Conservation (phyloP, 2,329 filamentous ascomycete species). For the Westerdykella aurantiaca region DNA sequence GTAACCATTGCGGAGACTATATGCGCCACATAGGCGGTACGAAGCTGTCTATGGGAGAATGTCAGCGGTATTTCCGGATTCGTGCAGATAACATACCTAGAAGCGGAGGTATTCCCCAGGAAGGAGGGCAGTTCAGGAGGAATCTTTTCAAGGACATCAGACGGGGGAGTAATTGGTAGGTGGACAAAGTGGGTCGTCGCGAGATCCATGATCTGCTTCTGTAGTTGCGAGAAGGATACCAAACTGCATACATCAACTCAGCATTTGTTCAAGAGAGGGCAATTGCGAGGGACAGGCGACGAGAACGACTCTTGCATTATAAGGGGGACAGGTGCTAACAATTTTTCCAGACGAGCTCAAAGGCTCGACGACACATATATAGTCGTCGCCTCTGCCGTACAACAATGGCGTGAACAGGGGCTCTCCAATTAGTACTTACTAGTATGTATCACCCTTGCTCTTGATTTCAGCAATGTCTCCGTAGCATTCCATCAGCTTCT, state of each 20-base stretch:
- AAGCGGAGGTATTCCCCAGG: slow-evolving; percentile 48
- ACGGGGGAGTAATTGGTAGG: slow-evolving; percentile 46
- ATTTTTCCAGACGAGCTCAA: slow-evolving; percentile 5
- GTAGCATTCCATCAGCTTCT: slow-evolving; percentile 41
- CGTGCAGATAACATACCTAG: slow-evolving; percentile 27
- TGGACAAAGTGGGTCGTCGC: slow-evolving; percentile 49
- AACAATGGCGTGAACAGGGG: slow-evolving; percentile 7
- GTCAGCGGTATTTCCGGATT: background rate
- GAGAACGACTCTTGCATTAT: slow-evolving; percentile 23
- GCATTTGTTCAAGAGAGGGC: slow-evolving; percentile 10
- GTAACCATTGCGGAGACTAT: slow-evolving; percentile 53
- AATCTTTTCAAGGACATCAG: slow-evolving; percentile 48
- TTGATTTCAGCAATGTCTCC: slow-evolving; percentile 40
- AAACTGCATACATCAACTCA: slow-evolving; percentile 35
- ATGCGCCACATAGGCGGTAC: slow-evolving; percentile 51
- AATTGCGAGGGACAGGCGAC: slow-evolving; percentile 4
- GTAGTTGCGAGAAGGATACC: slow-evolving; percentile 49
- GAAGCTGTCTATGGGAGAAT: slow-evolving; percentile 39
- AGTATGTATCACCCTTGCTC: slow-evolving; percentile 41
- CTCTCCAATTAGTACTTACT: slow-evolving; percentile 36
- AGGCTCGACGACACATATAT: slow-evolving; percentile 6
- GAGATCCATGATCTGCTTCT: slow-evolving; percentile 48
- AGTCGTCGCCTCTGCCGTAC: background rate
- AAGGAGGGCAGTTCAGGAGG: slow-evolving; percentile 51
- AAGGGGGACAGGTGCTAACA: slow-evolving; percentile 13